These are phyloP conservation scores for Huntiella bhutanensis DNA, from an alignment of 2,329 filamentous ascomycete genomes.

Conservation along the genomic window DNA sequence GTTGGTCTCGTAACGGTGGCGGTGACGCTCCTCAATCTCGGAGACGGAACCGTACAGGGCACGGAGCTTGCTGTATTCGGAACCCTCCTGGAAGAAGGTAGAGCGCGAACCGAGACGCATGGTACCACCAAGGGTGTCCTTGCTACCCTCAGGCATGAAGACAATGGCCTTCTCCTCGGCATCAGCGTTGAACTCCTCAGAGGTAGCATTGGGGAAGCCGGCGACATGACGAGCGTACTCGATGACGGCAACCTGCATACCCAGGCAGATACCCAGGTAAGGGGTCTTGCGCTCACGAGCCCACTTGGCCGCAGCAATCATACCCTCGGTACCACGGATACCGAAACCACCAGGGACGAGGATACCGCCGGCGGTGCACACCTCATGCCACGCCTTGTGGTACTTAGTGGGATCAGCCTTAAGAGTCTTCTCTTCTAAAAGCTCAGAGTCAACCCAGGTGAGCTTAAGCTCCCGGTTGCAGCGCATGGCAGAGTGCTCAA, in stretches of 20 bases:
- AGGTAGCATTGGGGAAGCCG: constrained; percentile 36
- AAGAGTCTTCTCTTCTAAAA: constrained; percentile 52
- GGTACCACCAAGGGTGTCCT: constrained; percentile 49
- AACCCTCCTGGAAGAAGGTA: constrained; percentile 55
- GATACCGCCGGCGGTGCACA: constrained; percentile 50
- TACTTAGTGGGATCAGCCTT: constrained; percentile 49
- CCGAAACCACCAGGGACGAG: constrained; percentile 63
- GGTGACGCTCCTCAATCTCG: constrained; percentile 53
- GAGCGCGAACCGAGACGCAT: constrained; percentile 68
- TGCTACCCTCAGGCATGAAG: constrained; percentile 65
- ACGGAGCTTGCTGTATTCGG: constrained; percentile 62
- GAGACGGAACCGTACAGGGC: constrained; percentile 46
- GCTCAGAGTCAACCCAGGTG: constrained; percentile 66
- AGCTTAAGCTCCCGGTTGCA: constrained; percentile 64
- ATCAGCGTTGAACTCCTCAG: constrained; percentile 34
- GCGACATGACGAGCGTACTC: constrained; percentile 67
- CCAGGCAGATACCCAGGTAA: constrained; percentile 78
- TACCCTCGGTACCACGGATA: constrained; percentile 64
- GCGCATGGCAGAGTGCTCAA: constrained; percentile 83
- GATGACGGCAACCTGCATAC: constrained; percentile 84
- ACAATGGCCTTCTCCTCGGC: constrained; percentile 57
- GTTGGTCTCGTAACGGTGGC: constrained; percentile 84
- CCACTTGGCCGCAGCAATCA: constrained; percentile 76
- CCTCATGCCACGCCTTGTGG: constrained; percentile 69
- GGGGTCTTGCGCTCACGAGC: constrained; percentile 64